Base-by-base conservation (phyloP, 1,139 yeast genomes). In the Chernovozyma aurita region DNA sequence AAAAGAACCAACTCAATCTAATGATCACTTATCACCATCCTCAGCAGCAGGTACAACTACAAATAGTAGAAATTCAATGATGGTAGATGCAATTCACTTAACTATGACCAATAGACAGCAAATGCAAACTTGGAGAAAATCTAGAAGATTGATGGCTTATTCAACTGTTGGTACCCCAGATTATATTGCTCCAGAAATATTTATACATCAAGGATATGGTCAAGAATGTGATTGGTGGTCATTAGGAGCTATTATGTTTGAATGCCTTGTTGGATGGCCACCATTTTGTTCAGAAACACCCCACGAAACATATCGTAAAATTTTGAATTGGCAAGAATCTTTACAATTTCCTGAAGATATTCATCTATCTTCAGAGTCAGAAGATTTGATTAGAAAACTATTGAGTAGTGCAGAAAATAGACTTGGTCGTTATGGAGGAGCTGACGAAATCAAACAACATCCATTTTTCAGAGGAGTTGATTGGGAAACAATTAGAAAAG, bases 201-300 rank as follows among this genome's bases (percentile, higher is more conserved):
- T 92, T 52, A 72, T 90, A 36, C 95, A 92, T 53, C 96, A 92
- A 65, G 99, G 99, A 3, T 94, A 92, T 60, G 97, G 98, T 14
- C 97, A 90, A 63, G 97, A 92, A 58, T 94, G 99, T 65, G 99
- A 92, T 60, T 92, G 99, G 99, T 92, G 98, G 98, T 87, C 97
- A 4, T 67, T 92, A 29, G 99, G 99, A 20, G 96, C 97, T 1
- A 92, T 92, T 57, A 92, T 92, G 99, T 92, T 86, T 64, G 99
- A 92, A 68, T 92, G 98, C 69, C 70, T 92, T 45, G 87, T 92
- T 45, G 99, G 99, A 15, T 92, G 98, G 97, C 98, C 99, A 17
- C 99, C 99, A 38, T 92, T 92, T 63, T 94, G 98, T 63, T 85
- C 95, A 1, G 98, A 92, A 57, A 87, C 97, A 4, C 97, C 98